phyloP scores from a whole-genome alignment of 2,329 filamentous ascomycete genomes.

The Thermochaetoides dissita region DNA sequence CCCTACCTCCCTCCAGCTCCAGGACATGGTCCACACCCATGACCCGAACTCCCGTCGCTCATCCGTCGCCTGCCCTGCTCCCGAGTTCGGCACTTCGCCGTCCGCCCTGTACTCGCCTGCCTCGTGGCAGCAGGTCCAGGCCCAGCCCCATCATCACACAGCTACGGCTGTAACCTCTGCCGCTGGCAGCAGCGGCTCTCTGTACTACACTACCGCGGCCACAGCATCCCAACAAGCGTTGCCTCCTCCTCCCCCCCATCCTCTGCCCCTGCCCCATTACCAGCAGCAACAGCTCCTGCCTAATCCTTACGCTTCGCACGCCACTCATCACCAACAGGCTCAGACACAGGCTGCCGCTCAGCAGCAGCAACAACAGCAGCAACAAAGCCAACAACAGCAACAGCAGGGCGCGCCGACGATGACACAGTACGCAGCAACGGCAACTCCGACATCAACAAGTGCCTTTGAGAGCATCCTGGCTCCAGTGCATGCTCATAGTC shows the following conservation, averaged over 20 bases:
- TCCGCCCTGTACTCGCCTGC: conserved; percentile 5
- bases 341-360: neutral
- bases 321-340: too few species aligned
- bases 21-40: conserved; percentile 29
- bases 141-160: conserved; percentile 8
- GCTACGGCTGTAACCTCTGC: too few species aligned
- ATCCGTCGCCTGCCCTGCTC: conserved; percentile 27
- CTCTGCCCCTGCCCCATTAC: neutral
- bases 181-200: too few species aligned
- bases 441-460: neutral
- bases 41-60: conserved; percentile 29
- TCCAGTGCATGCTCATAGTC: too few species aligned
- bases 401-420: neutral
- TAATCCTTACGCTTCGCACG: too few species aligned
- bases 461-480: too few species aligned
- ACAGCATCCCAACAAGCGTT: neutral
- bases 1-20: conserved; percentile 18
- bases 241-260: neutral
- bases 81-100: conserved; percentile 29
- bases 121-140: conserved; percentile 22
- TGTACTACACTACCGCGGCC: too few species aligned
- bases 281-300: neutral
- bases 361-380: neutral
- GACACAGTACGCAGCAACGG: too few species aligned
- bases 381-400: neutral